Base-by-base conservation (phyloP, 2,329 filamentous ascomycete species). In the Claviceps lovelessii region DNA sequence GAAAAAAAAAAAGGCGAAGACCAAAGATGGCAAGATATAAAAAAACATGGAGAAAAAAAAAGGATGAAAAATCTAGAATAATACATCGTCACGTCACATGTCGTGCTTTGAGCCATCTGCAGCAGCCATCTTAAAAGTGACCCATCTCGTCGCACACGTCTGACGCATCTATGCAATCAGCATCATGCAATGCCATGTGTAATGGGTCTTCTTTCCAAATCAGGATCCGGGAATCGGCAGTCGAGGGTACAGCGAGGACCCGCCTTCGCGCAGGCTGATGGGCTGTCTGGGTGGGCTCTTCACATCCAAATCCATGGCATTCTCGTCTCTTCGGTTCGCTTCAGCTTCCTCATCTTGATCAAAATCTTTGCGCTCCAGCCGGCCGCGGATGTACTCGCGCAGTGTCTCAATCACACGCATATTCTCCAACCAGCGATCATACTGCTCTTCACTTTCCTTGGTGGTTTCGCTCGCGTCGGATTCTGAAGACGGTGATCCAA, bases 341-440 rank as follows among this genome's bases (percentile, higher is more conserved):
- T 54, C 56, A 8, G 54, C 45, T 29, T 59, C 63, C 5, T 69
- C 68, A 17, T 69, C 64, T 33, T 35, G 29, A 8, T 73, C 72
- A 60, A 77, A 85, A 54, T 83, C 77, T 60, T 72, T 72, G 39
- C 73, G 73, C 54, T 79, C 72, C n/a, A 85, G 72, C 37, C 80
- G 76, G 11, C 77, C 71, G 49, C 73, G 73, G 53, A 85, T 73
- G 57, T 80, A 78, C 58, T 78, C 75, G 44, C 80, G 74, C 42
- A 85, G 73, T 47, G 72, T 76, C 69, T 85, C 82, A 53, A 85
- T 81, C 52, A 79, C 74, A 41, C 81, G 80, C 65, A 85, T 78
- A 63, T 84, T 82, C 67, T 83, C 79, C 13, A 85, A 69, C 81
- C 81, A 85, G 55, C 74, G 72, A 62, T 85, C 81, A 64, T 84